Conservation (phyloP, 805 yeast species). For the Yamadazyma sp. region DNA sequence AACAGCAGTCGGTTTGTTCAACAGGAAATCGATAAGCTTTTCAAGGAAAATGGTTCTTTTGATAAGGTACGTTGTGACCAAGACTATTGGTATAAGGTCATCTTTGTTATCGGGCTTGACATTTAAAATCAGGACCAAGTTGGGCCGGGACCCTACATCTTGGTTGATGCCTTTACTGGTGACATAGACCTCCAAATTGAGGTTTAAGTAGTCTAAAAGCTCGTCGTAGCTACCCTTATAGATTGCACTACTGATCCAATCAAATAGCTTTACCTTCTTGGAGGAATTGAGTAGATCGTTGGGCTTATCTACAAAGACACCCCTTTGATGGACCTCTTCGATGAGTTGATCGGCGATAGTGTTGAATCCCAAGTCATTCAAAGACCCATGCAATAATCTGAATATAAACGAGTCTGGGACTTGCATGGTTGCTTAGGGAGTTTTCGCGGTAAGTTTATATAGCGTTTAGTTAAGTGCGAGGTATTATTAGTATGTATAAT, state of each 20-base stretch:
- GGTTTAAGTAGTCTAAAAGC: slow-evolving; percentile 11
- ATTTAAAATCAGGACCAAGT: slow-evolving; percentile 11
- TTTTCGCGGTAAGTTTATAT: no score
- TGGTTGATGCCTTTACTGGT: background rate
- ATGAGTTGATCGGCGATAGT: slow-evolving; percentile 13
- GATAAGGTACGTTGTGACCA: slow-evolving; percentile 23
- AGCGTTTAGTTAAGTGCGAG: no score
- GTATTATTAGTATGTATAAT: no score
- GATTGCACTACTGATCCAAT: slow-evolving; percentile 11
- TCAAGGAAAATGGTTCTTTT: slow-evolving; percentile 26
- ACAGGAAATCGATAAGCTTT: slow-evolving; percentile 13
- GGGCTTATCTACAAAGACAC: slow-evolving; percentile 5
- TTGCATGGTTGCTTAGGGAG: slow-evolving; percentile 8
- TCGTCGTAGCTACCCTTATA: slow-evolving; percentile 12
- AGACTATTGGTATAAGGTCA: slow-evolving; percentile 5
- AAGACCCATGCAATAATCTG: slow-evolving; percentile 12
- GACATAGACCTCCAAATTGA: slow-evolving; percentile 7
- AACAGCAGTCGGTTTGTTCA: background rate
- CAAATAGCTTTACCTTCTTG: slow-evolving; percentile 10
- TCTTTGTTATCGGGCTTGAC: slow-evolving; percentile 3
- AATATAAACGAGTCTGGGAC: slow-evolving; percentile 17
- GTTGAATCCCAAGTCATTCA: slow-evolving; percentile 16
- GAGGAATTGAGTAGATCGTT: slow-evolving; percentile 7
- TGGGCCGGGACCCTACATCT: slow-evolving; percentile 10
- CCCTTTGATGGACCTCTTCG: slow-evolving; percentile 15